Evolutionary conservation across 139 green algal species (phyloP), one percentile per base, ranked within the genome.

Genomic region (Coelastrella sp.): DNA sequence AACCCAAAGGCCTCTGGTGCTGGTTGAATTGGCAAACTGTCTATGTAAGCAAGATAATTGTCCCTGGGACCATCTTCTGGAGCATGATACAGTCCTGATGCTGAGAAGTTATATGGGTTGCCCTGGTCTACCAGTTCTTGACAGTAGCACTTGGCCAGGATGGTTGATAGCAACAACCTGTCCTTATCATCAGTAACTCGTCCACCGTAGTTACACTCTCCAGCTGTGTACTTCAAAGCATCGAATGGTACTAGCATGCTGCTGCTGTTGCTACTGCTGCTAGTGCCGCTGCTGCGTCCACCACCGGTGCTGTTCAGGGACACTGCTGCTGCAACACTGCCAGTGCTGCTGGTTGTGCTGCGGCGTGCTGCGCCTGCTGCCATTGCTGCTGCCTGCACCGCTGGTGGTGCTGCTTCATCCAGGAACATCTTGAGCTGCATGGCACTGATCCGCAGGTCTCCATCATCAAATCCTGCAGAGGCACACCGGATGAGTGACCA

Each of bases 181-280:
- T 97, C 95, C 92, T 97, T 96, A 93, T 96, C 95, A 83, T 97
- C 95, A 9, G 95, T 97, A 4, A 97, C 95, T 12, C 95, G 92
- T 8, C 95, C 95, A 61, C 90, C 93, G 76, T 96, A 96, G 93
- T 97, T 97, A 91, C 95, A 97, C 84, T 97, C 95, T 22, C 95
- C 95, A 8, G 92, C 95, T 14, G 95, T 89, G 87, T 97, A 97
- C 57, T 92, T 92, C 79, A 97, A 92, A 56, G 95, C 95, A 20
- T 91, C 92, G 66, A 94, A 97, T 0, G 95, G 95, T 22, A 87
- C 87, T 66, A 58, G 9, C 6, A n/a, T 59, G 85, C 72, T 83
- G 61, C 57, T 56, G 61, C 82, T 63, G 58, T 7, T 70, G 79
- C 79, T 14, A 49, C 20, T 84, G 79, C 56, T 84, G 79, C 78